Evolutionary conservation across 805 yeast species (phyloP), one percentile per base, ranked within the genome.

Genomic region (Suhomyces emberorum): DNA sequence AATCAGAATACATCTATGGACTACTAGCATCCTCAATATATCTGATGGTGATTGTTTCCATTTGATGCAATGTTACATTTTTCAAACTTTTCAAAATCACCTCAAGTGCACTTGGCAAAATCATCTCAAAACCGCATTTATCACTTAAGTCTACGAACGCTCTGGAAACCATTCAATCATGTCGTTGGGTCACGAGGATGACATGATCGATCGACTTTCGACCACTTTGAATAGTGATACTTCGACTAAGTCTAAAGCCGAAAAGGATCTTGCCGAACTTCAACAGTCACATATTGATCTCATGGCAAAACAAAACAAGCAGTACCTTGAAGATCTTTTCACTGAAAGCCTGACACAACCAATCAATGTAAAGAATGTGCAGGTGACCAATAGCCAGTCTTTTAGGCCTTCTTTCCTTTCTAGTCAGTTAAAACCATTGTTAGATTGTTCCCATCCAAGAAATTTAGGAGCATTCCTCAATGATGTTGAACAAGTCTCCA

Each of bases 381-480:
- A 73, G 40, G 55, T 79, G 7, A 60, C 70, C 31, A 79, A 79
- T 16, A 59, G 72, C 4, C 70, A 71, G 20, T 56, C 57, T 10
- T 74, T 71, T 42, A 55, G 83, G 24, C 65, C 65, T 35, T 22
- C 57, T 0, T 79, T 78, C 49, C 42, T 79, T 3, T 49, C 56
- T 10, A 46, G 58, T 4, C 84, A 77, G 44, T 49, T 79, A 16
- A 49, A 54, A 14, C 80, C 83, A 1, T 50, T 79, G 30, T 48
- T 72, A 16, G 45, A 49, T 7, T 20, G 30, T 9, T 41, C 52
- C 17, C 61, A 69, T n/a, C 43, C 54, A 10, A 43, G 62, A 26
- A 73, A 75, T 3, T 52, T 79, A 16, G 50, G 54, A n/a, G 49
- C 60, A 7, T 56, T 76, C 10, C 47, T 77, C 15, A 26, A 41